Base-by-base conservation (phyloP, 2,329 filamentous ascomycete genomes). In the Verticillium nonalfalfae region DNA sequence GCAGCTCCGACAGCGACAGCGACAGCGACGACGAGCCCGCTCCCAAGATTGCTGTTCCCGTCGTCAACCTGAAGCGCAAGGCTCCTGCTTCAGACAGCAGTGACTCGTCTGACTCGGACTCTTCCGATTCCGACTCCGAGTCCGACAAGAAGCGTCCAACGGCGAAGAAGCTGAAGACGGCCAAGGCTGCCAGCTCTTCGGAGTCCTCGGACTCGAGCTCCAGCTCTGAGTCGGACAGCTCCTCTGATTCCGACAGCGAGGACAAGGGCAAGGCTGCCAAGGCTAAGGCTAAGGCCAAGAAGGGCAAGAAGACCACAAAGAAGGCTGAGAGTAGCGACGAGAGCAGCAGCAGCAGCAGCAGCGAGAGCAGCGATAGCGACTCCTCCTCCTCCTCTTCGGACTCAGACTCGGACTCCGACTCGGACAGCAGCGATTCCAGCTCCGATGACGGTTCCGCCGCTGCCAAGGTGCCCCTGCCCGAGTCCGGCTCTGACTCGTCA, bases 121-220 rank as follows among this genome's bases (percentile, higher is more conserved):
- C 72, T 3, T 73, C 71, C 35, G 67, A 71, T 66, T 66, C 64
- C 45, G 66, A 65, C 59, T 63, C 69, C 13, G 76, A 74, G 65
- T 79, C 77, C 9, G 79, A 81, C 45, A 77, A 77, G 62, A 73
- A 73, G 13, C 73, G 73, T 13, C 81, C 79, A 3, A 76, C 77
- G 63, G 66, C 74, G 33, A 87, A 87, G 76, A 87, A 85, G 73
- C 71, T 72, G 64, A 80, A 79, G 71, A 76, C 74, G 35, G 78
- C 80, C 66, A 67, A 73, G 9, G 21, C 54, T 15, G 60, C 60
- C 26, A 59, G 45, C 38, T 75, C 69, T 57, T 71, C 69, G 15
- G 72, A 72, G 10, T 73, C 72, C n/a, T 74, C 74, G 0, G 70
- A 70, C 39, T 74, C 71, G 50, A 66, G 68, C 57, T 70, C 64